Base-by-base conservation (phyloP, 179 eudicot genomes). In the Silene coronaria region DNA sequence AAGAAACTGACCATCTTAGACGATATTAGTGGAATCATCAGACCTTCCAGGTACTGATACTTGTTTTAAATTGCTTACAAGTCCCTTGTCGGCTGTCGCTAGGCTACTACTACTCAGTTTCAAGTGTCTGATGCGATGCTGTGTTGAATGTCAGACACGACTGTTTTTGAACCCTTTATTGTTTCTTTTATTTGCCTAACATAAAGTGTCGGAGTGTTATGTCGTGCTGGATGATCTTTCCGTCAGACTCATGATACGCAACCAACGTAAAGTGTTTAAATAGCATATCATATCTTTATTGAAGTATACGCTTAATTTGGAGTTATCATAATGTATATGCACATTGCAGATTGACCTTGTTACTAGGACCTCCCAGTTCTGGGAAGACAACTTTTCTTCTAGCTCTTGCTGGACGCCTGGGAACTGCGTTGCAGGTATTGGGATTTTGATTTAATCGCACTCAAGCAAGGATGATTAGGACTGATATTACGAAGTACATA, bases 281-380 rank as follows among this genome's bases (percentile, higher is more conserved):
- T 53, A 53, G 21, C 58, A 53, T 34, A 34, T 8, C 13, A n/a
- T n/a, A 53, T 6, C 58, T 53, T 32, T 23, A 19, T 72, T 58
- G 48, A 19, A 19, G 27, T 57, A 21, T 58, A 3, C 65, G 74
- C 68, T 64, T 55, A 65, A 7, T 55, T 26, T 79, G 38, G 70
- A n/a, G 8, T 22, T 23, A 14, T 36, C 27, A 59, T 70, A 10
- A 70, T 72, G 30, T 16, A 58, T 71, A 51, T 11, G 38, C 62
- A 23, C 69, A 32, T 77, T 82, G 69, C 74, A 93, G 98, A 80
- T 87, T 94, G 80, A 94, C 97, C 59, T 82, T 94, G 84, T 87
- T 94, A 66, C 82, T 94, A 77, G 98, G 98, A 59, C 98, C 98
- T 86, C 98, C 97, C 21, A 88, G 97, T 77, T 91, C 93, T 45